Base-by-base conservation (phyloP, 257 asterid species). In the Penstemon newberryi region DNA sequence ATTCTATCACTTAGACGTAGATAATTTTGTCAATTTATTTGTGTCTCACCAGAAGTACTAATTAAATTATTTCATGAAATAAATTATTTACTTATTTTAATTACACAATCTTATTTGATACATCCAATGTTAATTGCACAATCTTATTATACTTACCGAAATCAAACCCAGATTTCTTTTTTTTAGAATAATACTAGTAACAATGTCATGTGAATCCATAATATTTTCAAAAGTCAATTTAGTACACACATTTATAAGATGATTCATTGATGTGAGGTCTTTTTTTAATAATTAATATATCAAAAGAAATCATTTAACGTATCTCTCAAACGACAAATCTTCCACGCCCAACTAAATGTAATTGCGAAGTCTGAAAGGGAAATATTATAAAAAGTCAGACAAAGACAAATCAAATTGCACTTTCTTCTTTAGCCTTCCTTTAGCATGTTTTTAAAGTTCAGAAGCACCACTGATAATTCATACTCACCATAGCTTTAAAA, bases 311-410 rank as follows among this genome's bases (percentile, higher is more conserved):
- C 33, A 25, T 25, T 25, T 25, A 58, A 13, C 15, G 42, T 13
- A 6, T 46, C 33, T 9, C 15, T 4, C 1, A 19, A 5, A 11
- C 18, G 33, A 39, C 60, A 39, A 33, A 59, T 58, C 18, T 47
- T 59, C 64, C 12, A 59, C 64, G 19, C 64, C 64, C 64, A 59
- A 59, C 43, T 37, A 7, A 59, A 59, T 59, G 6, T 25, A 59
- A 47, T 38, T 39, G 64, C 64, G 47, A 59, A 59, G 46, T 13
- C 49, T 38, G 64, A 59, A 49, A 49, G 8, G 5, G 11, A 11
- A 12, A 9, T 10, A 9, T 49, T 49, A 12, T 49, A 10, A 10
- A 9, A 4, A 9, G 33, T 49, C 54, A 49, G 54, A 49, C 4
- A 53, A 51, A 51, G 25, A n/a, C 33, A 15, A 25, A 2, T 25